These are phyloP conservation scores for Cystobasidium slooffiae DNA, from an alignment of 1,284 basidiomycete species.

Conservation along the genomic window DNA sequence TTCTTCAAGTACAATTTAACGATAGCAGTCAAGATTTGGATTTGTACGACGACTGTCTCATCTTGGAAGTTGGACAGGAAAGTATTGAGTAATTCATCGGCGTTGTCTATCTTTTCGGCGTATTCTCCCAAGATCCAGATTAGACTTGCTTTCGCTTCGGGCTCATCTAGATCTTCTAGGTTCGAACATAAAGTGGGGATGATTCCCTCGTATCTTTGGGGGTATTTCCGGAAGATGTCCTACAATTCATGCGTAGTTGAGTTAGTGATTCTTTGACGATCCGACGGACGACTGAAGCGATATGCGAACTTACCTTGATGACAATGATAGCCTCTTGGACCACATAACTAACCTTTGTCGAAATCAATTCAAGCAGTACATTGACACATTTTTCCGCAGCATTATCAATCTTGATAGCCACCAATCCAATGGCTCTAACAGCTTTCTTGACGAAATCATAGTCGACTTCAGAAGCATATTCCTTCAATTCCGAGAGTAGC, in stretches of 20 bases:
- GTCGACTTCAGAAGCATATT: conserved; percentile 98
- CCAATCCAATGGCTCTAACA: conserved; percentile 92
- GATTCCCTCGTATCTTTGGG: conserved; percentile 94
- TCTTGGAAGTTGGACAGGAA: conserved; percentile 93
- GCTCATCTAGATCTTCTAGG: conserved; percentile 94
- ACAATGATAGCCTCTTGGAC: conserved; percentile 98
- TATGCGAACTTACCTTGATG: conserved; percentile 73
- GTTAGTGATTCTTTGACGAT: background rate
- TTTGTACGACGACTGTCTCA: conserved; percentile 86
- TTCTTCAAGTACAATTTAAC: conserved; percentile 96
- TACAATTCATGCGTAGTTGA: conserved; percentile 53
- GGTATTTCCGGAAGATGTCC: conserved; percentile 98
- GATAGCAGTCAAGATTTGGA: conserved; percentile 92
- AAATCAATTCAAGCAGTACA: conserved; percentile 87
- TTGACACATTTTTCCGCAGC: conserved; percentile 94
- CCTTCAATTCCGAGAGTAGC: conserved; percentile 90
- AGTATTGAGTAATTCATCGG: conserved; percentile 84
- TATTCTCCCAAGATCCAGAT: conserved; percentile 99
- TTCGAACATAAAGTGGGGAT: conserved; percentile 94
- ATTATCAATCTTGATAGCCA: conserved; percentile 91
- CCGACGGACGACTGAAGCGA: background rate
- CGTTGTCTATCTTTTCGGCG: conserved; percentile 94
- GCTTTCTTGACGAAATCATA: conserved; percentile 96
- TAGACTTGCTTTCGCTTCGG: conserved; percentile 94
- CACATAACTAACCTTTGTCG: conserved; percentile 91